Percentiles rank a stretch among this genome's conserved stretches.
These are phyloP conservation scores for Psilocybe sp. DNA, from an alignment of 768 basidiomycete genomes.

Conservation along the genomic window DNA sequence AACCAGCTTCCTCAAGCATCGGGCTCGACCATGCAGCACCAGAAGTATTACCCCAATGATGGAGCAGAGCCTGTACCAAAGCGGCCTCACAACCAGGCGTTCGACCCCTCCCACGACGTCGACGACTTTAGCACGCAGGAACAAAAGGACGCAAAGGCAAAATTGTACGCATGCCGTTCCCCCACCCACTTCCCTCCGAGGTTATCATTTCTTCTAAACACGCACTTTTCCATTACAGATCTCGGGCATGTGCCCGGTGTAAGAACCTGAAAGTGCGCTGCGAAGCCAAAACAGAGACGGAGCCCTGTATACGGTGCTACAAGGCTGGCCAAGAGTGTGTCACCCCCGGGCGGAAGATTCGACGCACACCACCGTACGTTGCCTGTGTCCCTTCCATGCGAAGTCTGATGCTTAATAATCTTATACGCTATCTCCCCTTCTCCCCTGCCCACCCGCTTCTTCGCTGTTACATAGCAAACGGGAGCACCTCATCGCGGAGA, in stretches of 20 bases:
- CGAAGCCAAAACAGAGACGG: slow-evolving; percentile 69
- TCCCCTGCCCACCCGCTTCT: not conserved
- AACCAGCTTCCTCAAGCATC: slow-evolving; percentile 17
- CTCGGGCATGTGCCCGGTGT: slow-evolving; percentile 71
- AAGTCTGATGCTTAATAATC: slow-evolving; percentile 6
- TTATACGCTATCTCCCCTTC: not conserved
- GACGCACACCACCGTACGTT: slow-evolving; percentile 75
- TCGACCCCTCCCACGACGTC: slow-evolving; percentile 36
- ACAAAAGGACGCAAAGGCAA: slow-evolving; percentile 39
- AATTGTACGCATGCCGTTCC: slow-evolving; percentile 34
- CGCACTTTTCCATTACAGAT: slow-evolving; percentile 23
- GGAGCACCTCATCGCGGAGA: slow-evolving; percentile 74
- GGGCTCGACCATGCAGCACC: slow-evolving; percentile 14
- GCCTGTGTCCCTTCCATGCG: not conserved
- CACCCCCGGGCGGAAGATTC: slow-evolving; percentile 83
- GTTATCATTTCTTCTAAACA: slow-evolving; percentile 7
- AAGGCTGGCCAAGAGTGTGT: slow-evolving; percentile 71
- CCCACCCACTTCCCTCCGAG: not conserved
- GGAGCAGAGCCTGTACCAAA: slow-evolving; percentile 25
- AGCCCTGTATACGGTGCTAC: slow-evolving; percentile 74
- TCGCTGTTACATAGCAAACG: slow-evolving; percentile 54
- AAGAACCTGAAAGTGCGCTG: slow-evolving; percentile 70
- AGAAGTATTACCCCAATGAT: slow-evolving; percentile 17
- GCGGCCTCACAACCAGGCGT: slow-evolving; percentile 29
- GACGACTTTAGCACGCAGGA: slow-evolving; percentile 30